Conservation (phyloP, 2,329 filamentous ascomycete genomes). For the Aspergillus latus region DNA sequence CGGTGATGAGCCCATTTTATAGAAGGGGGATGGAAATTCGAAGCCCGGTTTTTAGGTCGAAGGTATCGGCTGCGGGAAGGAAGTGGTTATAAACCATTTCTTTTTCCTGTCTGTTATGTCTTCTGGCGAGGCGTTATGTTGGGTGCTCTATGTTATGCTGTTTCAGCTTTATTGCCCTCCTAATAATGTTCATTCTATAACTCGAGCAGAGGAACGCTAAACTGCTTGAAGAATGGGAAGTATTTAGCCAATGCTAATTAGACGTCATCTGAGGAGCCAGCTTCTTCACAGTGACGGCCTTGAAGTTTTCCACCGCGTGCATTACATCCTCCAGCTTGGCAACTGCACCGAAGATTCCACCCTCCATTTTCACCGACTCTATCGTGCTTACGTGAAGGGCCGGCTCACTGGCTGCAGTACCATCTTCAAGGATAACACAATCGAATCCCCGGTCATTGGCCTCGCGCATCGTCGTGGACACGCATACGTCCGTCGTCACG, state of each 20-base stretch:
- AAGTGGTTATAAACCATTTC: slow-evolving; percentile 70
- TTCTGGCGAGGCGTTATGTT: neutral
- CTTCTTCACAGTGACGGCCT: slow-evolving; percentile 43
- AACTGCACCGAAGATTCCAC: slow-evolving; percentile 46
- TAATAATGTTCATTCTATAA: neutral
- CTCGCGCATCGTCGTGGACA: slow-evolving; percentile 57
- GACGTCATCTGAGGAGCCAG: slow-evolving; percentile 42
- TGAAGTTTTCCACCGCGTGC: slow-evolving; percentile 45
- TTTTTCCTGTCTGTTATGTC: slow-evolving; percentile 3
- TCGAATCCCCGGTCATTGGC: slow-evolving; percentile 58
- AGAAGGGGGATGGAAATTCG: slow-evolving; percentile 77
- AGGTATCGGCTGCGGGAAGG: slow-evolving; percentile 82
- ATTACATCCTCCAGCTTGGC: slow-evolving; percentile 42
- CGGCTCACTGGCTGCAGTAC: slow-evolving; percentile 44
- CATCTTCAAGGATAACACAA: slow-evolving; percentile 54
- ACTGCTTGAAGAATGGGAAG: neutral
- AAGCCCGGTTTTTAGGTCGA: slow-evolving; percentile 79
- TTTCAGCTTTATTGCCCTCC: neutral
- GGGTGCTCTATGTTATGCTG: neutral
- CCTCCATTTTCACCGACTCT: slow-evolving; percentile 49
- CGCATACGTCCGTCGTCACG: slow-evolving; percentile 58
- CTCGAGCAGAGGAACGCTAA: slow-evolving; percentile 1
- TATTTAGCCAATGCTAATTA: slow-evolving; percentile 10
- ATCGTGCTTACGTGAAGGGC: slow-evolving; percentile 43
- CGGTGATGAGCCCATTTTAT: slow-evolving; percentile 97